Conservation (phyloP, 2,329 filamentous ascomycete genomes). For the Neonectria hederae region DNA sequence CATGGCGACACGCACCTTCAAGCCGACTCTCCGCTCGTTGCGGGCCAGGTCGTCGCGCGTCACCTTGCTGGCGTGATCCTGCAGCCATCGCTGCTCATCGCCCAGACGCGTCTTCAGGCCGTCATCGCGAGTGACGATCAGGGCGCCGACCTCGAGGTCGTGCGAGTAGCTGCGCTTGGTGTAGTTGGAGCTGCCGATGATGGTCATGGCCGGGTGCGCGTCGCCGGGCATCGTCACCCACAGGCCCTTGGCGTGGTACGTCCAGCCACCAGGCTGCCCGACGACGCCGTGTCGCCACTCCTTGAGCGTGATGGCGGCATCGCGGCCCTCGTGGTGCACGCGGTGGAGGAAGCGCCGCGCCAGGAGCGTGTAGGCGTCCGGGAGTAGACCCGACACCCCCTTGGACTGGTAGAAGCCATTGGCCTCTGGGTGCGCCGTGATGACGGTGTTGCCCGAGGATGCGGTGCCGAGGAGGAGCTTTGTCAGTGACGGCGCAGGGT, state of each 20-base stretch:
- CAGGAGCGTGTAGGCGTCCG: constrained; percentile 90
- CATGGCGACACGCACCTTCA: constrained; percentile 90
- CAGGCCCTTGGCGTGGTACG: constrained; percentile 95
- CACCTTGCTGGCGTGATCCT: constrained; percentile 75
- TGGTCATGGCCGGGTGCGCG: constrained; percentile 75
- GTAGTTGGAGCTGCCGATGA: constrained; percentile 95
- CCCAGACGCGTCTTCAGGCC: constrained; percentile 76
- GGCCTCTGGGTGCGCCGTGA: constrained; percentile 91
- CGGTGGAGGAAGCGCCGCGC: constrained; percentile 80
- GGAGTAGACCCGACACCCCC: constrained; percentile 89
- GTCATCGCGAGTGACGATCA: constrained; percentile 84
- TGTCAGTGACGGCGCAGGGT: constrained; percentile 87
- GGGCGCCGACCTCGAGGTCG: constrained; percentile 87
- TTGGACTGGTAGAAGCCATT: constrained; percentile 94
- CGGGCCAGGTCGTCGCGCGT: constrained; percentile 81
- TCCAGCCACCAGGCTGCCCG: constrained; percentile 86
- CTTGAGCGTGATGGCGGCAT: constrained; percentile 73
- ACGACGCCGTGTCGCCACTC: constrained; percentile 91
- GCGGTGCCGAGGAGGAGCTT: constrained; percentile 80
- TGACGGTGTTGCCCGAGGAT: constrained; percentile 77
- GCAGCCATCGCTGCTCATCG: constrained; percentile 82
- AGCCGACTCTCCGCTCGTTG: constrained; percentile 82
- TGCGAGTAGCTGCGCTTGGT: constrained; percentile 92
- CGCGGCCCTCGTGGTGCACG: constrained; percentile 56
- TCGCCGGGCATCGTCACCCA: constrained; percentile 82